Percentiles rank a stretch among this genome's conserved stretches.
phyloP scores from a whole-genome alignment of 345 rosid genomes.

The Eutrema heterophyllum region DNA sequence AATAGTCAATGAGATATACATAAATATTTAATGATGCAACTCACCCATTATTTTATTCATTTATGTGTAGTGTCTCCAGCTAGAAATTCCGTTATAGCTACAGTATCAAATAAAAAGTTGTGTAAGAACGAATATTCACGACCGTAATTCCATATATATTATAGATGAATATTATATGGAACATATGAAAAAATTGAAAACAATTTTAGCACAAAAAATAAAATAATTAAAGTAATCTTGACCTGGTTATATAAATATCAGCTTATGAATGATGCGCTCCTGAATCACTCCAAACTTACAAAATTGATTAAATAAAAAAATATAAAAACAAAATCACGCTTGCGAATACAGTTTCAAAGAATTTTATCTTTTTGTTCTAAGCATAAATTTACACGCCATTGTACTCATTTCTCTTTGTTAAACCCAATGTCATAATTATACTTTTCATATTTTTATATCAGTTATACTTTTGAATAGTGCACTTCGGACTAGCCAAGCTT shows the following conservation, averaged over 20 bases:
- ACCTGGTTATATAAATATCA: too few relatives aligned
- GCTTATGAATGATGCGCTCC: not conserved
- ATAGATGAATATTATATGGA: not conserved
- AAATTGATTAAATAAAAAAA: not conserved
- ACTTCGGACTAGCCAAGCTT: constrained; percentile 72
- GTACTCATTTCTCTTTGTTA: not conserved
- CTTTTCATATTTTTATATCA: not conserved
- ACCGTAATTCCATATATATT: not conserved
- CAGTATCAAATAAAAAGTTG: not conserved
- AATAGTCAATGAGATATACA: constrained; percentile 2
- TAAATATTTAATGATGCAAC: too few relatives aligned
- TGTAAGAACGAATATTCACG: not conserved
- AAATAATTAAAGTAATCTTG: not conserved
- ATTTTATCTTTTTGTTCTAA: not conserved
- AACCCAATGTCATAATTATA: not conserved
- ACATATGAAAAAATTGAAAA: not conserved
- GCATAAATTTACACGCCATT: not conserved
- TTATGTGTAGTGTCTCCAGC: not conserved
- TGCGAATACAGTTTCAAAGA: not conserved
- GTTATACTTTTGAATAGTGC: not conserved
- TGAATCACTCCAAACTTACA: not conserved
- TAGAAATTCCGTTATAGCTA: not conserved
- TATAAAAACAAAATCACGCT: too few relatives aligned
- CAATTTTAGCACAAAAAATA: not conserved
- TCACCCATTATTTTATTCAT: not conserved